These are phyloP conservation scores for Cladosporium sp. DNA, from an alignment of 2,329 filamentous ascomycete genomes.

Conservation along the genomic window DNA sequence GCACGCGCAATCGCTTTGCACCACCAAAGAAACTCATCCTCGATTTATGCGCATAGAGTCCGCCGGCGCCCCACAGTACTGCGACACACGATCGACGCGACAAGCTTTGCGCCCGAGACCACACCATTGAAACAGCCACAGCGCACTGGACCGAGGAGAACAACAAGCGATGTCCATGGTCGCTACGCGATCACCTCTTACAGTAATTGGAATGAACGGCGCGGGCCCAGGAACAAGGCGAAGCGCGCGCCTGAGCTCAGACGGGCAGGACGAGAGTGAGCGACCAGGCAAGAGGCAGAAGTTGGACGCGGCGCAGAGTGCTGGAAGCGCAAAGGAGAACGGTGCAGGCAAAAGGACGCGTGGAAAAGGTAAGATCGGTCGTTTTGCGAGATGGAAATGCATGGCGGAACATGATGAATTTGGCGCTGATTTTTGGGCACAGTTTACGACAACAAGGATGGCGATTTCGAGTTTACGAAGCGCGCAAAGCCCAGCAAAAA, in stretches of 20 bases:
- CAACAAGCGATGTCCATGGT: slow-evolving; percentile 40
- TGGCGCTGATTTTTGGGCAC: slow-evolving; percentile 13
- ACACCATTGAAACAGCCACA: slow-evolving; percentile 13
- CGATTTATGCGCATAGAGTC: slow-evolving; percentile 17
- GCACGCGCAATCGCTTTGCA: slow-evolving; percentile 26
- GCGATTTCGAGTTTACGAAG: slow-evolving; percentile 53
- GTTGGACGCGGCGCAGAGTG: slow-evolving; percentile 39
- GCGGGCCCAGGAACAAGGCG: slow-evolving; percentile 45
- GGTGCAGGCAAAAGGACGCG: slow-evolving; percentile 39
- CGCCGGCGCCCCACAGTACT: slow-evolving; percentile 14
- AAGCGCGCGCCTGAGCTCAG: slow-evolving; percentile 47
- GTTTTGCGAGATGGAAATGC: slow-evolving; percentile 26
- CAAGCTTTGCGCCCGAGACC: slow-evolving; percentile 15
- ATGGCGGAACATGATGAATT: slow-evolving; percentile 31
- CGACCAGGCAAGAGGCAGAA: slow-evolving; percentile 31
- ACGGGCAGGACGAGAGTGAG: slow-evolving; percentile 46
- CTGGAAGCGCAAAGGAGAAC: slow-evolving; percentile 39
- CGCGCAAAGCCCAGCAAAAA: slow-evolving; percentile 37
- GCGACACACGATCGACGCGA: slow-evolving; percentile 25
- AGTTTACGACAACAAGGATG: slow-evolving; percentile 48
- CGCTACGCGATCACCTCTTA: slow-evolving; percentile 46
- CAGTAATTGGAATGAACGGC: slow-evolving; percentile 51
- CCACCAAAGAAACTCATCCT: not conserved
- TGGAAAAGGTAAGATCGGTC: slow-evolving; percentile 38
- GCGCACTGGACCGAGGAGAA: slow-evolving; percentile 14